Evolutionary conservation across 1,284 basidiomycete species (phyloP), one percentile per base, ranked within the genome.

Genomic region (Naganishia sp.): DNA sequence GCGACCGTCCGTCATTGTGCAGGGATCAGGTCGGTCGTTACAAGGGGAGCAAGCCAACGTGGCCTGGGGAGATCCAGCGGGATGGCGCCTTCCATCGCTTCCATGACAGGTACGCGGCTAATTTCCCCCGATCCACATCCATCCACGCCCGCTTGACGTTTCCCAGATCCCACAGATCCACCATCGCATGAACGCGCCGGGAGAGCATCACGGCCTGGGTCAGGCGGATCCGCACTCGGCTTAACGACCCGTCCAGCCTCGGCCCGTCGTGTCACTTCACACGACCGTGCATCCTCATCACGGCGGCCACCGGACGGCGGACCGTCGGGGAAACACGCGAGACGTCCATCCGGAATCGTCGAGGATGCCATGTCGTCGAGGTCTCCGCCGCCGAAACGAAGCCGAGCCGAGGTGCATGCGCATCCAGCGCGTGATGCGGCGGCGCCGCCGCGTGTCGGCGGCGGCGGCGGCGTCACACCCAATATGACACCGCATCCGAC

Each of bases 321-420:
- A 17, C 18, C 18, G 18, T 6, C 45, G 6, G 2, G 18, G 21
- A n/a, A 3, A 23, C 55, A 57, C 25, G 15, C 43, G n/a, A 17
- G 55, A 3, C 21, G 42, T 10, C 42, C 55, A 2, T 57, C 42
- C 2, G 55, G 55, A 15, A 57, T 57, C 23, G 42, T 57, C 18
- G 31, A 11, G 11, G 42, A 57, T 31, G 55, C 55, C 13, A 57
- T 57, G 55, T 21, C 25, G 2, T 7, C 23, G 4, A 28, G 18
- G 17, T 31, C 55, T 10, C 42, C 55, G 28, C 32, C 55, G 10
- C 32, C 28, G 21, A 42, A 55, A n/a, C 25, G 43, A 55, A 43
- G 23, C 54, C 9, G 39, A 15, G 55, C 55, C 10, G 55, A 57
- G 13, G n/a, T 46, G 6, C 25, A 31, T 23, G 23, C 55, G 6